phyloP scores from a whole-genome alignment of 2,329 filamentous ascomycete genomes.

The Trichoderma sp. region DNA sequence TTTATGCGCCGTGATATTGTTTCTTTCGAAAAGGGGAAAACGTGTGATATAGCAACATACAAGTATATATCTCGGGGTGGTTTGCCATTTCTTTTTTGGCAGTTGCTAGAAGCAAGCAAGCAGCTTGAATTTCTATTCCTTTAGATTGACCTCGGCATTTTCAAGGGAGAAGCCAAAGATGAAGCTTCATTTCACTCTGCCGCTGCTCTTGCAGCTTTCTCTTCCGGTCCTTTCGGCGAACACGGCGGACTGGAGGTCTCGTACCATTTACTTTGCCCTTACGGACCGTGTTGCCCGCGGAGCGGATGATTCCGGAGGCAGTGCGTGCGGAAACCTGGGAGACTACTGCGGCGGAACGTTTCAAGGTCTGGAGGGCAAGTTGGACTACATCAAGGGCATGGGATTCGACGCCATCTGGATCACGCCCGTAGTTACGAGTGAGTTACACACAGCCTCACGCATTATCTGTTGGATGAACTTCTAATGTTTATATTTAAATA shows the following conservation, averaged over 20 bases:
- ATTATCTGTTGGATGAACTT: background rate
- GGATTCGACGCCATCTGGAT: constrained; percentile 60
- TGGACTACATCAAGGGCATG: constrained; percentile 63
- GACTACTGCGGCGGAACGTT: constrained; percentile 62
- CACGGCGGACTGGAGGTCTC: constrained; percentile 48
- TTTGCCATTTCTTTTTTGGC: background rate
- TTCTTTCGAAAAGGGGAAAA: background rate
- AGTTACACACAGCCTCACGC: constrained; percentile 23
- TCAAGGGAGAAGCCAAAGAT: background rate
- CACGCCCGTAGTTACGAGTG: constrained; percentile 53
- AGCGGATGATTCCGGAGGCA: constrained; percentile 43
- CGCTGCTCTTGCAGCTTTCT: constrained; percentile 20
- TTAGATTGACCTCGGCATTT: background rate
- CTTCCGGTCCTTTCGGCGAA: constrained; percentile 32
- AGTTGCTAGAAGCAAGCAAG: background rate
- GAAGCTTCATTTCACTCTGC: constrained; percentile 4
- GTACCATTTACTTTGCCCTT: constrained; percentile 58
- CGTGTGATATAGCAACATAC: background rate
- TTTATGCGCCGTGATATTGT: background rate
- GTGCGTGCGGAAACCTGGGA: constrained; percentile 40
- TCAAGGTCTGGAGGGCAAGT: constrained; percentile 54
- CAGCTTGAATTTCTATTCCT: background rate
- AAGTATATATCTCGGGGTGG: background rate
- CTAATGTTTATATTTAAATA: constrained; percentile 20
- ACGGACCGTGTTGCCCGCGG: constrained; percentile 55